phyloP scores from a whole-genome alignment of 2,329 filamentous ascomycete genomes.

The Nemania sp. region DNA sequence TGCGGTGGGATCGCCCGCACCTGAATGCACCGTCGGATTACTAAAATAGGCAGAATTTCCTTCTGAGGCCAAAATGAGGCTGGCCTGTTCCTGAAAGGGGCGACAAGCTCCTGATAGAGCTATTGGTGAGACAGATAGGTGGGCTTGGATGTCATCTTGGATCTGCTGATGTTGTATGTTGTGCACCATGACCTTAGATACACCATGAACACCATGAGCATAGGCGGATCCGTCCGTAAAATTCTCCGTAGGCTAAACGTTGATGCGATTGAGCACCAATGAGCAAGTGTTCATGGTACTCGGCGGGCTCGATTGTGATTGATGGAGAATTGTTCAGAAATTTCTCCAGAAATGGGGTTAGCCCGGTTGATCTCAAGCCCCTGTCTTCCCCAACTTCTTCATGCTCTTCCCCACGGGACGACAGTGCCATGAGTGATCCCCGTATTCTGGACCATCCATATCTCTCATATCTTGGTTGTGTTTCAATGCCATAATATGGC shows the following conservation, averaged over 20 bases:
- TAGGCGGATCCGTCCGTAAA: constrained; percentile 27
- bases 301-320: constrained; percentile 34
- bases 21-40: neutral
- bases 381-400: constrained; percentile 35
- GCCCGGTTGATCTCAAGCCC: constrained; percentile 36
- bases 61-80: neutral
- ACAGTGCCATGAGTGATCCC: constrained; percentile 6
- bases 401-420: constrained; percentile 27
- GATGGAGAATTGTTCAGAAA: constrained; percentile 36
- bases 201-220: neutral
- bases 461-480: constrained; percentile 13
- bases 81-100: neutral
- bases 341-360: constrained; percentile 40
- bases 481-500: constrained; percentile 10
- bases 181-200: constrained; percentile 1
- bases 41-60: constrained; percentile 4
- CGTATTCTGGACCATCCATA: constrained; percentile 12
- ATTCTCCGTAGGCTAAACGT: constrained; percentile 38
- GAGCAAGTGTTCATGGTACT: neutral
- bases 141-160: neutral
- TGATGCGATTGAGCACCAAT: constrained; percentile 14
- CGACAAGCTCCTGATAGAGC: neutral
- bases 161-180: constrained; percentile 14
- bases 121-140: neutral
- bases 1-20: constrained; percentile 1